Base-by-base conservation (phyloP, 2,329 filamentous ascomycete genomes). In the Hymenoscyphus salicellus region DNA sequence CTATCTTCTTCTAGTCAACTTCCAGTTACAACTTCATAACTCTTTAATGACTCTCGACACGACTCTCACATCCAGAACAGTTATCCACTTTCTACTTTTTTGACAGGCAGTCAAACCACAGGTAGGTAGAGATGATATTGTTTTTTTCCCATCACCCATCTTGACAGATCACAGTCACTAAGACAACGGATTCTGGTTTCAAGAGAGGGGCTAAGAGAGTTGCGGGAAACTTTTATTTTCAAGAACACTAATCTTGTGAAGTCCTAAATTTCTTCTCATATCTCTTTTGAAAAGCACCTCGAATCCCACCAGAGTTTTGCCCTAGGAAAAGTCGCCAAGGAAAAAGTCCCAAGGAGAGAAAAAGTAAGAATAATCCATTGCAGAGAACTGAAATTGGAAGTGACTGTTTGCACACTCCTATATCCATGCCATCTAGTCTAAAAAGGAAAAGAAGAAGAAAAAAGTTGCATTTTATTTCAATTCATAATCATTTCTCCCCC, bases 381-480 rank as follows among this genome's bases (percentile, higher is more conserved):
- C 14, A 38, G 14, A 52, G 20, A 52, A 52, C 10, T 52, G 20
- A 26, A 52, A 23, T 52, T 20, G 43, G 46, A 52, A 52, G 46
- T 52, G 46, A 52, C 46, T 26, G 46, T 11, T 52, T 52, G 14
- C 36, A 52, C 20, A 52, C 46, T 52, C 46, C 46, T 52, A 52
- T 23, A 52, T 52, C 46, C 46, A 14, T 52, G 20, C 46, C 46
- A 26, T 52, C 46, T 52, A 52, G 46, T 52, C 46, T 52, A 52
- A 52, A 52, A 26, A 26, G 23, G 20, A 23, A 23, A 14, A 11
- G 10, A 20, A 10, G 5, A 38, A 52, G n/a, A 26, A 52, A 20
- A 23, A 52, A 26, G 10, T 3, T 23, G 5, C 10, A 26, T 26
- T 26, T 52, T 20, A 52, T 52, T 52, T 52, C 46, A 52, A 4